Evolutionary conservation across 1,284 basidiomycete genomes (phyloP).

Genomic region (Ceratorhiza oryzae-sativae): DNA sequence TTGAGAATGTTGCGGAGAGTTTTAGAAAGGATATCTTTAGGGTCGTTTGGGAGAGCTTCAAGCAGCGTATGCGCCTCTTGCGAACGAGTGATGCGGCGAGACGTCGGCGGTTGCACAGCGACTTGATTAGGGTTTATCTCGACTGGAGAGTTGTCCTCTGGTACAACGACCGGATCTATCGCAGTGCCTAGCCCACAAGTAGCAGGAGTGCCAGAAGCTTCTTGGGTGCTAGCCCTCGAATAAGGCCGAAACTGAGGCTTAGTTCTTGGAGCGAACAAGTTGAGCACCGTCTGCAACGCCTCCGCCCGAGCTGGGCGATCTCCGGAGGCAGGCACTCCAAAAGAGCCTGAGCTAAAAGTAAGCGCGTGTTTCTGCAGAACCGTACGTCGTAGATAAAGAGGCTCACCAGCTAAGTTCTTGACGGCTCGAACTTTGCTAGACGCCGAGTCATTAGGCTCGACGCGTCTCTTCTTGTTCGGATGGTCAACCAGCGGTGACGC

Average conservation of each 20-base stretch:
- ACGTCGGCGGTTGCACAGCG: neutral
- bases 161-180: constrained; percentile 17
- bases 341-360: neutral
- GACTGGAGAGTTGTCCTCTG: constrained; percentile 4
- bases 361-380: constrained; percentile 8
- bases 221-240: neutral
- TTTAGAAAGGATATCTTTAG: constrained; percentile 24
- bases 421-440: neutral
- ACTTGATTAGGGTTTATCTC: neutral
- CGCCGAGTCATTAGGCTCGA: neutral
- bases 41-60: constrained; percentile 20
- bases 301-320: neutral
- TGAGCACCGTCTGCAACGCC: neutral
- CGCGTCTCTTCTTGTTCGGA: constrained; percentile 25
- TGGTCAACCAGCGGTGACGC: neutral
- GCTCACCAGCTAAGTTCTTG: neutral
- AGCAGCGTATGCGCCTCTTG: constrained; percentile 18
- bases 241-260: neutral
- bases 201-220: neutral
- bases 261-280: constrained; percentile 11
- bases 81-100: constrained; percentile 20
- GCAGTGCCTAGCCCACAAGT: constrained; percentile 13
- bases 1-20: constrained; percentile 28
- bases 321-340: neutral
- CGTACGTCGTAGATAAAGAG: neutral